A percentile compares a stretch with the other conserved stretches of the same genome.
Conservation (phyloP, 129 eudicot genomes). For the Tanacetum coccineum region DNA sequence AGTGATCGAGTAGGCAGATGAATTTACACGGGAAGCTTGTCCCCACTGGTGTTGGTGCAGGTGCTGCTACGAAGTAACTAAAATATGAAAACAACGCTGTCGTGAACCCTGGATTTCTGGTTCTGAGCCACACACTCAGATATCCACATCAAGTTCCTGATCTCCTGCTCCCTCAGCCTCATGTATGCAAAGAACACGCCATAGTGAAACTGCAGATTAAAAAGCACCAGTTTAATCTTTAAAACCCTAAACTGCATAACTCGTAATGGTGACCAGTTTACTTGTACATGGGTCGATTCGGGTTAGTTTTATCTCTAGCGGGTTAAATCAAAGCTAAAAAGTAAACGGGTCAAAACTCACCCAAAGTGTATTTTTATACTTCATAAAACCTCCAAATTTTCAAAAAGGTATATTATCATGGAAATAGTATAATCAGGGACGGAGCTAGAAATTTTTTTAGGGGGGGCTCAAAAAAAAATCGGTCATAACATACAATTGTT, state of each 20-base stretch:
- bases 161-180: slow-evolving; percentile 91
- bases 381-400: neutral
- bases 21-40: neutral
- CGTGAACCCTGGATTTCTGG: slow-evolving; percentile 95
- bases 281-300: neutral
- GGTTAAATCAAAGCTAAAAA: neutral
- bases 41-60: neutral
- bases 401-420: neutral
- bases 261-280: neutral
- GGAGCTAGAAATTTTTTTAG: no score
- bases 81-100: slow-evolving; percentile 82
- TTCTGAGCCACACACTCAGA: slow-evolving; percentile 95
- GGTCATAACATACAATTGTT: no score
- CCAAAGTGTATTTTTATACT: neutral
- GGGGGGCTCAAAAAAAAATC: no score
- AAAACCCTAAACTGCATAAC: neutral
- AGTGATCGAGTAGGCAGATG: neutral
- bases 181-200: slow-evolving; percentile 88
- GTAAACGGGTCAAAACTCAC: neutral
- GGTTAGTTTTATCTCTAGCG: neutral
- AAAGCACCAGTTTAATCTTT: slow-evolving; percentile 2
- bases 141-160: slow-evolving; percentile 97
- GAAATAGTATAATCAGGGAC: no score
- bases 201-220: slow-evolving; percentile 71
- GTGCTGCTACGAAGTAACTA: slow-evolving; percentile 16